A percentile compares a stretch with the other conserved stretches of the same genome.
Evolutionary conservation across 176 grass and related monocot species (phyloP).

Genomic region (Alloteropsis semialata): DNA sequence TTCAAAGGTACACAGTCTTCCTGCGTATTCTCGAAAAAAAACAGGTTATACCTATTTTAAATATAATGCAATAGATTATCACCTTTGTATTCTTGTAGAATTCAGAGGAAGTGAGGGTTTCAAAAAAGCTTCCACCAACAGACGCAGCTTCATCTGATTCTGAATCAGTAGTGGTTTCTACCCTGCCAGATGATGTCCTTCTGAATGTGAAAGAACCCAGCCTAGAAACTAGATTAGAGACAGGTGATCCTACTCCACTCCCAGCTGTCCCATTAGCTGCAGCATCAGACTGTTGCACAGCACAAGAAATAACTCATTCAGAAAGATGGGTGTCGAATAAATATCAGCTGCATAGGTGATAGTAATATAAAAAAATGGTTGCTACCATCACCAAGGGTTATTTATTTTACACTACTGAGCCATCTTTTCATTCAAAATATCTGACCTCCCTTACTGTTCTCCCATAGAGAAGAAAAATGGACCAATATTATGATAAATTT

Average conservation of each 20-base stretch:
- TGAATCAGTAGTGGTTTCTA: constrained; percentile 46
- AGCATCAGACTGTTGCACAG: constrained; percentile 55
- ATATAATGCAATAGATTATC: constrained; percentile 6
- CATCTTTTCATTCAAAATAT: not conserved
- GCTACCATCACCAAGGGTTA: not conserved
- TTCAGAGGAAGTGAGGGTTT: constrained; percentile 87
- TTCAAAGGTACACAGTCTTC: too few relatives aligned
- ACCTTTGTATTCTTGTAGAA: constrained; percentile 99
- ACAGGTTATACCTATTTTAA: not conserved
- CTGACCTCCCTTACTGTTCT: not conserved
- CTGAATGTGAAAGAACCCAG: constrained; percentile 63
- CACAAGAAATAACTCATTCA: constrained; percentile 26
- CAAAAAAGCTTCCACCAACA: constrained; percentile 81
- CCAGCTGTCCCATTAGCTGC: constrained; percentile 41
- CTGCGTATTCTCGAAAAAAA: too few relatives aligned
- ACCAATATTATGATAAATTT: not conserved
- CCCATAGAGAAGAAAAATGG: not conserved
- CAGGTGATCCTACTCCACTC: constrained; percentile 45
- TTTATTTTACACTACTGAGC: not conserved
- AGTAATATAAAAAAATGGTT: not conserved
- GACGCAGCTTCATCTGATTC: constrained; percentile 53
- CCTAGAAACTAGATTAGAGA: constrained; percentile 40
- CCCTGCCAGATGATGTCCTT: constrained; percentile 48
- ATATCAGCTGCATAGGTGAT: not conserved
- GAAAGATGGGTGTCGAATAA: not conserved